Base-by-base conservation (phyloP, 768 basidiomycete species). In the Russula abietina region DNA sequence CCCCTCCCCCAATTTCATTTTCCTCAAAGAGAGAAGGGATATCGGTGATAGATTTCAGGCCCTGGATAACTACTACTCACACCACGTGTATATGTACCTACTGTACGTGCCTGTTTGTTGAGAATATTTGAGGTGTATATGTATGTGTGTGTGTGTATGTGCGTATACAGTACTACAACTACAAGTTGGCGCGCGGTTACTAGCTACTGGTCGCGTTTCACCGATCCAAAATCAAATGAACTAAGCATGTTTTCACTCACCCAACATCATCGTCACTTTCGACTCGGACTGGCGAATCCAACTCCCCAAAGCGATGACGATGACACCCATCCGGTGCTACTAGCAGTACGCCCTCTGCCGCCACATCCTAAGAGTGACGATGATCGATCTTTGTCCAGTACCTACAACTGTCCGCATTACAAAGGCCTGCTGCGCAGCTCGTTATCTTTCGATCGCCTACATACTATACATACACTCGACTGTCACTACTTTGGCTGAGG, bases 31-130 rank as follows among this genome's bases (percentile, higher is more conserved):
- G 33, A 36, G 12, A 36, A 11, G 33, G 33, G 33, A 52, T 51
- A 22, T 48, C 43, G 22, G 45, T 58, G 51, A 63, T 63, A 63
- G 62, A 62, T 62, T 52, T 53, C 28, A 30, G 39, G 26, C 19
- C 16, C 56, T 19, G 33, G 56, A 46, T 54, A 39, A 39, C 38
- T 17, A 36, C 12, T 58, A 45, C n/a, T 48, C 50, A 57, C n/a
- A 24, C 51, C 36, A 45, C 52, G 30, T 59, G 62, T 58, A 52
- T 38, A 39, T 59, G 26, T 53, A 22, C 32, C 3, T 52, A n/a
- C n/a, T n/a, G n/a, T n/a, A 39, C 45, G 9, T 51, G 24, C 24
- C 8, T 24, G 55, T 39, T 3, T 45, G 16, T 41, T 57, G 38
- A 45, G 41, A 32, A 36, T 12, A 6, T 55, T 55, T 38, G 26